Evolutionary conservation across 768 basidiomycete species (phyloP), one percentile per base, ranked within the genome.

Genomic region (Mycena leptocephala): DNA sequence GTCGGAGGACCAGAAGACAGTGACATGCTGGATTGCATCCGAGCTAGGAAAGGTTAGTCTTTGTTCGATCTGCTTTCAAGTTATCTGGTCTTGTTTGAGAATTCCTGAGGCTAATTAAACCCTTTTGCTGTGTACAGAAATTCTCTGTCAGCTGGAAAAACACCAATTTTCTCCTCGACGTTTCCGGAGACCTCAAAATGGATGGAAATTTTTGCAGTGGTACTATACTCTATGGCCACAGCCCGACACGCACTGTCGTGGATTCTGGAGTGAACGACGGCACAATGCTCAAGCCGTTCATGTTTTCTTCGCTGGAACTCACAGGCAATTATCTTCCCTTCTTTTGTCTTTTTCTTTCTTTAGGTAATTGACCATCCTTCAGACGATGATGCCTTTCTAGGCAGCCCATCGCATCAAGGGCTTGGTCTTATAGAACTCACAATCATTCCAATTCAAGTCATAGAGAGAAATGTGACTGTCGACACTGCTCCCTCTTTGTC

Each of bases 91-190:
- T n/a, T n/a, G n/a, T n/a, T n/a, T n/a, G n/a, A n/a, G n/a, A n/a
- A n/a, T n/a, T n/a, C n/a, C n/a, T n/a, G n/a, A n/a, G n/a, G n/a
- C n/a, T n/a, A n/a, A n/a, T n/a, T n/a, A n/a, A n/a, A n/a, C n/a
- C 30, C 22, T 30, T 14, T 30, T 14, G 4, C 18, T 11, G 28
- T 30, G 22, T 24, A 18, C 48, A 78, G 76, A 78, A 22, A 37
- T 78, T 78, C 37, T n/a, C 73, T 24, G 59, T 78, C 0, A 4
- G 62, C 48, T 78, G 76, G 76, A 53, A 3, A 33, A 78, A 74
- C 16, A 1, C 33, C 0, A 53, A 39, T 11, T 71, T 35, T 22
- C 33, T 4, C 1, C 30, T 8, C 0, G 58, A 30, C 22, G 59
- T 70, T 0, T 2, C 18, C 1, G 73, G 76, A 3, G 3, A 35